Conservation (phyloP, 2,329 filamentous ascomycete species). For the Coniella lustricola region DNA sequence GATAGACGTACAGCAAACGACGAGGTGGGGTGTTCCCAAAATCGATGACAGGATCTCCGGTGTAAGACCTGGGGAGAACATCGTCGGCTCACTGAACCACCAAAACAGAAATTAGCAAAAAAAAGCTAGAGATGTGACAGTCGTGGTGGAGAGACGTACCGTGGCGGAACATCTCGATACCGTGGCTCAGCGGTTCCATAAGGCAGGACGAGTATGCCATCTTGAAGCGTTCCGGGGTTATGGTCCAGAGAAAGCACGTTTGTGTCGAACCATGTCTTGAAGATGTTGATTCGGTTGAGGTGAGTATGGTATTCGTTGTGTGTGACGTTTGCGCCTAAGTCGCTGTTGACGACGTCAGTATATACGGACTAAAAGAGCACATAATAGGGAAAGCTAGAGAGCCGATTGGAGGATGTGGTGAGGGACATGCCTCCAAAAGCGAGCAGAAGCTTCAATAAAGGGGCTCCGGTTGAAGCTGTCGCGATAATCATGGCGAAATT, state of each 20-base stretch:
- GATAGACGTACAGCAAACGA: conserved; percentile 8
- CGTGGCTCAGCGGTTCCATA: background rate
- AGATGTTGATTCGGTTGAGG: conserved; percentile 1
- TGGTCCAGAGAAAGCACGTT: background rate
- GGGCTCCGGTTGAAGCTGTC: conserved; percentile 5
- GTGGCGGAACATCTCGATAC: conserved; percentile 6
- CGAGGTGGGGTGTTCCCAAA: conserved; percentile 9
- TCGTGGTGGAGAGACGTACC: background rate
- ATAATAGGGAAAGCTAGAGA: background rate
- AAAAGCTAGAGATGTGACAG: background rate
- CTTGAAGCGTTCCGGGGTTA: background rate
- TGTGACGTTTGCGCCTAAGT: conserved; percentile 5
- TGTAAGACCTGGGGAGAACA: conserved; percentile 3
- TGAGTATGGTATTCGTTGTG: conserved; percentile 6
- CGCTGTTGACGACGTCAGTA: background rate
- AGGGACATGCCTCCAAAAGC: conserved; percentile 6
- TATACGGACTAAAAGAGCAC: background rate
- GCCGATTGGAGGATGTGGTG: no score
- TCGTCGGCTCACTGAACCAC: background rate
- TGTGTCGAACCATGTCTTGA: conserved; percentile 12
- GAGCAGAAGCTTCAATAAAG: conserved; percentile 7
- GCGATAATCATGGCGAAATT: conserved; percentile 7
- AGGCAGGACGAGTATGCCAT: conserved; percentile 6
- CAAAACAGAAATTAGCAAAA: background rate
- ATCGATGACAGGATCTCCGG: conserved; percentile 5